Evolutionary conservation across 2,329 filamentous ascomycete genomes (phyloP), one percentile per base, ranked within the genome.

Genomic region (Ambrosiella cleistominuta): DNA sequence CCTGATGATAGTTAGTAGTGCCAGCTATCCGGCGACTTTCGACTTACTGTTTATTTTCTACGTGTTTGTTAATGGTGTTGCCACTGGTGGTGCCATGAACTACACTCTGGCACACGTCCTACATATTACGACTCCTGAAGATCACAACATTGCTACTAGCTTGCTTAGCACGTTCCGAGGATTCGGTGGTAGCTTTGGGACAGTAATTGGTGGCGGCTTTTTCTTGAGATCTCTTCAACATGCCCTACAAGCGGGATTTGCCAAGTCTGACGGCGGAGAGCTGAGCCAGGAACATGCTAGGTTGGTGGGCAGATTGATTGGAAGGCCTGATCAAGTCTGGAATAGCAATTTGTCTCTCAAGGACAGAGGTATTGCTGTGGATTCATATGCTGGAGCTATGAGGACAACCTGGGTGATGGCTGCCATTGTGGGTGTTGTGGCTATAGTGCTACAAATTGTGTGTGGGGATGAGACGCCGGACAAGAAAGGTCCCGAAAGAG

Each of bases 31-130:
- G 0, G 65, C 70, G 5, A 75, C 78, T 1, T 71, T 78, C 0
- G 70, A 76, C 1, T 65, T 67, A 7, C 64, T 77, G 0, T 86
- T 85, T 63, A 68, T 89, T 6, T 61, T 74, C 3, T 69, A 78
- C 13, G 75, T 88, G 1, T 83, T 89, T 65, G 52, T 77, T 51
- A 89, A 90, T 65, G 88, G 88, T 0, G 72, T 89, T 49, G 77
- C 77, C 62, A 85, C 83, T 0, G 88, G 88, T 11, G 82, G 85
- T 0, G 75, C 79, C 5, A 71, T 91, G 59, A 93, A 91, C 68
- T 94, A 94, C 69, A 86, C 84, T 0, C 76, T 94, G 2, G 86
- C 87, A 0, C 88, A 94, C 65, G 68, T 90, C 4, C 74, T 94
- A 3, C 85, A 93, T 66, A 73, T 91, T 4, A 85, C 83, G 0